Conservation (phyloP, 2,329 filamentous ascomycete species). For the Penicillium sp. region DNA sequence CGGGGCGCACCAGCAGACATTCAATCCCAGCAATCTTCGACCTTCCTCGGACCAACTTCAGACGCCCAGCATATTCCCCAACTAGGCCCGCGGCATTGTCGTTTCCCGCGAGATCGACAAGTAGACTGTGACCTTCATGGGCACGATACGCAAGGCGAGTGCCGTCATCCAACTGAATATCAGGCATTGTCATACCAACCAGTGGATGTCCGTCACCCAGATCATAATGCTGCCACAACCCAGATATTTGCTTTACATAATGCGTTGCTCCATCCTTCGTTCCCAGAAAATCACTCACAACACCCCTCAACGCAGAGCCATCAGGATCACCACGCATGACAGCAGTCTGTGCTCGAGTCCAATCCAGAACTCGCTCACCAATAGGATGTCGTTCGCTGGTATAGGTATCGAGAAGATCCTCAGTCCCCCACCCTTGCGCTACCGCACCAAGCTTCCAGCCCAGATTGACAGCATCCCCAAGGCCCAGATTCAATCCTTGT, state of each 20-base stretch:
- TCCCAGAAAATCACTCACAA: slow-evolving; percentile 4
- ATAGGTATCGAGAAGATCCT: slow-evolving; percentile 50
- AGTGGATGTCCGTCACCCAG: slow-evolving; percentile 29
- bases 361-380: slow-evolving; percentile 33
- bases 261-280: slow-evolving; percentile 12
- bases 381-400: slow-evolving; percentile 46
- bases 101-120: slow-evolving; percentile 4
- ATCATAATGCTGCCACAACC: slow-evolving; percentile 35
- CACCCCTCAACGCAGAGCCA: slow-evolving; percentile 20
- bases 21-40: slow-evolving; percentile 20
- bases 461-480: slow-evolving; percentile 59
- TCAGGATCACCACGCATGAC: slow-evolving; percentile 31
- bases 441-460: slow-evolving; percentile 57
- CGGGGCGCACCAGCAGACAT: slow-evolving; percentile 32
- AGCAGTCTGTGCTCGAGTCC: slow-evolving; percentile 40
- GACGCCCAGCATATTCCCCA: not conserved
- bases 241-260: slow-evolving; percentile 34
- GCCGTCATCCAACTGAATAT: slow-evolving; percentile 31
- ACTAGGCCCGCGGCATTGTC: not conserved
- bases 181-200: slow-evolving; percentile 39
- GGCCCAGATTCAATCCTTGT: slow-evolving; percentile 32
- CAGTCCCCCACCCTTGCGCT: slow-evolving; percentile 40
- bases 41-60: not conserved
- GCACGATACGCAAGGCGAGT: slow-evolving; percentile 33
- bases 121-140: slow-evolving; percentile 27